Base-by-base conservation (phyloP, 192 early-diverging fungal genomes). In the Obelidium mucronatum region DNA sequence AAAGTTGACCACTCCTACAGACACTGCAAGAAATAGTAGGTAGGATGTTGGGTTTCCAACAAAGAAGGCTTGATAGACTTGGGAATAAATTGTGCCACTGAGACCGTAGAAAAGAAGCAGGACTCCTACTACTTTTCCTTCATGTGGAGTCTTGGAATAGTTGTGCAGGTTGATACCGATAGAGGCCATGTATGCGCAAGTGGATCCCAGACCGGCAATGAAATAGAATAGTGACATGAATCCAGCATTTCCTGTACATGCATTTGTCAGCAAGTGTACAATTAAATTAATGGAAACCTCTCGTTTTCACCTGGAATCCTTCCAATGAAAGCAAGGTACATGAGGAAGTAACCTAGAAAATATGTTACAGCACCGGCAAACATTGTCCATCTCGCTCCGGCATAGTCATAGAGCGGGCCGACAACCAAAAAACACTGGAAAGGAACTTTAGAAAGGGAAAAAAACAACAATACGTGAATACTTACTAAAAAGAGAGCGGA, bases 21-120 rank as follows among this genome's bases (percentile, higher is more conserved):
- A 15, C 4, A 73, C 26, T 11, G 76, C 60, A 26, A 66, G 34
- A 48, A 76, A 73, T 26, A 75, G 54, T 26, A 81, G 59, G 31
- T 73, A 81, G 8, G 63, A 63, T 2, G 35, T 60, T 0, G 76
- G n/a, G 52, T 54, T 44, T 15, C 31, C 31, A 24, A 24, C n/a
- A 51, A 56, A 81, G n/a, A 62, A 65, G 24, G 24, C 4, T 6
- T n/a, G 22, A 24, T 33, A 48, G 34, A 81, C 58, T 60, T 78
- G 80, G 15, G 77, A 36, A 63, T 60, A 81, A 54, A 81, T 28
- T n/a, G 55, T 75, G 0, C 58, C 80, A 13, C 71, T 63, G 0
- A 81, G 68, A 19, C 80, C 77, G 52, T 81, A 81, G 40, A 75
- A 81, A 11, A 81, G 62, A 1, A 78, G 52, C 30, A 81, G 44